Percentiles rank a stretch among this genome's conserved stretches.
Conservation (phyloP, 805 yeast genomes). For the Metschnikowia sp. region DNA sequence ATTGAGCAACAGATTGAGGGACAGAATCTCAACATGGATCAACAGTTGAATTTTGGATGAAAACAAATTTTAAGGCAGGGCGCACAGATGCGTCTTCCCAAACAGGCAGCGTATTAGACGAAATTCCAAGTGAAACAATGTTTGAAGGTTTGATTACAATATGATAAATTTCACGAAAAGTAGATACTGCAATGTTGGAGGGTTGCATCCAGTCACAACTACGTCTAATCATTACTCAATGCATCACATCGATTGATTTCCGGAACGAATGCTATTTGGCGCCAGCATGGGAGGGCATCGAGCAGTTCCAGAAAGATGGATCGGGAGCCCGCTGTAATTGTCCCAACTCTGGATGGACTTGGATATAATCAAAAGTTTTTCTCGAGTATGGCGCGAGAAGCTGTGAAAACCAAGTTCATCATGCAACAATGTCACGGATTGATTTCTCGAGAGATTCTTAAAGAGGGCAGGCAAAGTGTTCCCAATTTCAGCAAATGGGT, state of each 20-base stretch:
- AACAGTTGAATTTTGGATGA: constrained; percentile 4
- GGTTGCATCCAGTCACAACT: too few species aligned
- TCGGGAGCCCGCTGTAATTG: constrained; percentile 18
- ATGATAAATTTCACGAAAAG: too few species aligned
- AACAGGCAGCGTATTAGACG: too few species aligned
- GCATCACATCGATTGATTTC: too few species aligned
- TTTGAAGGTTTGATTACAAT: too few species aligned
- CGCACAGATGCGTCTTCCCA: too few species aligned
- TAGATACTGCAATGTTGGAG: too few species aligned
- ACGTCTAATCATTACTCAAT: too few species aligned
- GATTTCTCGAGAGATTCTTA: background rate
- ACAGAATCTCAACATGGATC: constrained; percentile 10
- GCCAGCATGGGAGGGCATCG: constrained; percentile 1
- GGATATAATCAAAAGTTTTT: constrained; percentile 20
- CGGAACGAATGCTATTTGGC: too few species aligned
- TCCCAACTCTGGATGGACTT: constrained; percentile 29
- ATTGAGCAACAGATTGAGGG: constrained; percentile 59
- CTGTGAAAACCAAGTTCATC: constrained; percentile 11
- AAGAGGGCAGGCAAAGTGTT: background rate
- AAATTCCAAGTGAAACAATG: too few species aligned
- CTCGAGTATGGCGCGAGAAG: constrained; percentile 13
- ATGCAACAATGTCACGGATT: constrained; percentile 1
- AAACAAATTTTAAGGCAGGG: too few species aligned
- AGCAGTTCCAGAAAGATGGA: constrained; percentile 18
- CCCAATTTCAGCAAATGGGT: constrained; percentile 13